Evolutionary conservation across 805 yeast species (phyloP).

Genomic region (Jamesozyma spencerorum): DNA sequence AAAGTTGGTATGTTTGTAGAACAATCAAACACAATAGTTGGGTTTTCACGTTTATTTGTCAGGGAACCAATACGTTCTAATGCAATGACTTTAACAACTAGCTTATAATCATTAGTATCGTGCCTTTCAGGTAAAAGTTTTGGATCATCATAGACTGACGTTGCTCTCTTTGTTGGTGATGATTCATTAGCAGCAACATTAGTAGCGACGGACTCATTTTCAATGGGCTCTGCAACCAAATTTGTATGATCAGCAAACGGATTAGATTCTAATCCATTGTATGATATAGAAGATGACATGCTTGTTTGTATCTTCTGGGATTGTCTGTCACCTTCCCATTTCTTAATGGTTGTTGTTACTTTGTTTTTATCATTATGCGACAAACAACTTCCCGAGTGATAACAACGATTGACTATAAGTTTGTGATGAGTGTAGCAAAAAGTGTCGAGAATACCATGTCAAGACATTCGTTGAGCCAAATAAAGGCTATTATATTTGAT

Average conservation of each 20-base stretch:
- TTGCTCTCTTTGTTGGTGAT: neutral
- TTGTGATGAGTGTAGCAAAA: too few species aligned
- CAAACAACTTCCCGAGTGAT: too few species aligned
- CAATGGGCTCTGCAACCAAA: neutral
- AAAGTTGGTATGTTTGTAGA: conserved; percentile 64
- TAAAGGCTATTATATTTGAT: conserved; percentile 57
- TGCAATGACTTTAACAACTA: conserved; percentile 51
- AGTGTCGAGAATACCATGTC: too few species aligned
- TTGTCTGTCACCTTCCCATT: too few species aligned
- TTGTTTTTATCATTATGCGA: too few species aligned
- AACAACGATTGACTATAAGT: too few species aligned
- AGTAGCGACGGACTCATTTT: conserved; percentile 1
- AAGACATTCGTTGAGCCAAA: conserved; percentile 1
- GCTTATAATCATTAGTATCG: conserved; percentile 24
- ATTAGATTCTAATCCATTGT: conserved; percentile 46
- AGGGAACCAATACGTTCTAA: conserved; percentile 55
- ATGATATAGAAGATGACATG: conserved; percentile 22
- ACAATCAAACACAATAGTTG: conserved; percentile 66
- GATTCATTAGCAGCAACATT: neutral
- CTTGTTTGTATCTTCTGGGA: too few species aligned
- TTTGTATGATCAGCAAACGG: conserved; percentile 44
- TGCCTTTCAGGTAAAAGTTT: conserved; percentile 8
- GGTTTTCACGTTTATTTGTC: conserved; percentile 59
- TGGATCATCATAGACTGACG: too few species aligned
- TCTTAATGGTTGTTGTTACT: too few species aligned